Percentiles rank a stretch among this genome's conserved stretches.
phyloP scores from a whole-genome alignment of 2,329 filamentous ascomycete genomes.

The Phaeosphaeriaceae sp. region DNA sequence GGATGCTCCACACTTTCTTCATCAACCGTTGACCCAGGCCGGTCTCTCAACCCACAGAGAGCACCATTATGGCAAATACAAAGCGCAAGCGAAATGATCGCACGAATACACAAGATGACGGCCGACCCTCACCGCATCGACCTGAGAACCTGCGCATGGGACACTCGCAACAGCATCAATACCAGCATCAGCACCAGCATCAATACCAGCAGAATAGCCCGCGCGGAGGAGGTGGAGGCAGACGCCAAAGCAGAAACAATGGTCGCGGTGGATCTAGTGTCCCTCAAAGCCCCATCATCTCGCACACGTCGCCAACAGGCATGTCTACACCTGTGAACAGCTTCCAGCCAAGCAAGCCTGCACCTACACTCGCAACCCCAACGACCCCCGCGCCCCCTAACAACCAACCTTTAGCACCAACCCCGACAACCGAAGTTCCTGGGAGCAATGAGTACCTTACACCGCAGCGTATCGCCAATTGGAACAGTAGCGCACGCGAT shows the following conservation, averaged over 20 bases:
- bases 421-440: conserved; percentile 24
- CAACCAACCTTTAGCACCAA: conserved; percentile 44
- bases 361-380: conserved; percentile 24
- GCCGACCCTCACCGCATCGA: conserved; percentile 58
- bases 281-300: conserved; percentile 37
- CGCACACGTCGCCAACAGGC: conserved; percentile 38
- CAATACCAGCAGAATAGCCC: conserved; percentile 33
- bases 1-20: conserved; percentile 37
- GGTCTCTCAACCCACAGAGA: conserved; percentile 37
- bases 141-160: conserved; percentile 60
- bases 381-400: conserved; percentile 23
- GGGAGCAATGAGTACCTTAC: conserved; percentile 81
- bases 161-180: conserved; percentile 3
- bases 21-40: conserved; percentile 26
- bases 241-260: conserved; percentile 36
- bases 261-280: conserved; percentile 38
- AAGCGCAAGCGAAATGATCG: conserved; percentile 64
- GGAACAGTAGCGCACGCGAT: conserved; percentile 71
- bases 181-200: conserved; percentile 1
- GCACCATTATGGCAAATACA: conserved; percentile 57
- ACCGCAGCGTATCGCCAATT: conserved; percentile 69
- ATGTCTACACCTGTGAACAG: conserved; percentile 38
- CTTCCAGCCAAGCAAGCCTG: conserved; percentile 23
- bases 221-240: conserved; percentile 36
- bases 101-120: conserved; percentile 52